phyloP scores from a whole-genome alignment of 495 filamentous ascomycete species.

The Penicillium egyptiacum region DNA sequence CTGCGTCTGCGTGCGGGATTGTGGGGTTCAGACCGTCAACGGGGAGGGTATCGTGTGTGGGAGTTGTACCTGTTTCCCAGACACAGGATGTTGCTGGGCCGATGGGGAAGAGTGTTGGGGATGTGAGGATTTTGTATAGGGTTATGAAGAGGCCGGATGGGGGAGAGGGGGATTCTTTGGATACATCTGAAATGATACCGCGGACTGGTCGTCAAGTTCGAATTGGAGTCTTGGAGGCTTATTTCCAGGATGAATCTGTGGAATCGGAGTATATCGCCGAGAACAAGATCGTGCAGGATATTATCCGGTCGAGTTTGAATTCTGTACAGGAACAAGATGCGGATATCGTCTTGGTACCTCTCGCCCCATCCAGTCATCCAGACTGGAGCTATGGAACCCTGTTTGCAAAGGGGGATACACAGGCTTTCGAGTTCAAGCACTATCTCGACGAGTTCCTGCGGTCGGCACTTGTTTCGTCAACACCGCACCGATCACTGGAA shows the following conservation, averaged over 20 bases:
- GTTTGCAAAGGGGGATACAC: slow-evolving; percentile 49
- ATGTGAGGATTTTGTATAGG: slow-evolving; percentile 54
- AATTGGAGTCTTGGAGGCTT: slow-evolving; percentile 46
- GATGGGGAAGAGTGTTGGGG: slow-evolving; percentile 54
- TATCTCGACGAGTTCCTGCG: slow-evolving; percentile 48
- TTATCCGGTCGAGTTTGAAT: slow-evolving; percentile 39
- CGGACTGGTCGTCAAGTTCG: slow-evolving; percentile 37
- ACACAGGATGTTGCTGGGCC: slow-evolving; percentile 64
- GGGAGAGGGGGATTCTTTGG: neutral
- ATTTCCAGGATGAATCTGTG: slow-evolving; percentile 39
- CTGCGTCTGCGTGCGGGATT: slow-evolving; percentile 60
- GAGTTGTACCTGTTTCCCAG: slow-evolving; percentile 60
- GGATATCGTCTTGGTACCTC: slow-evolving; percentile 22
- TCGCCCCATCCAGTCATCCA: slow-evolving; percentile 42
- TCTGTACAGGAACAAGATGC: slow-evolving; percentile 23
- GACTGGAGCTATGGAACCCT: slow-evolving; percentile 54
- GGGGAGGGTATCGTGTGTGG: slow-evolving; percentile 52
- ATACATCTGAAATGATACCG: slow-evolving; percentile 23
- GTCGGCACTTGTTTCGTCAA: slow-evolving; percentile 26
- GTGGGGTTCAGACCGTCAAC: slow-evolving; percentile 61
- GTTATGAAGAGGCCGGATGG: slow-evolving; percentile 48
- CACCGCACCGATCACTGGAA: slow-evolving; percentile 39
- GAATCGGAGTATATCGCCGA: slow-evolving; percentile 56
- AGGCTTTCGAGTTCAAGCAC: slow-evolving; percentile 57
- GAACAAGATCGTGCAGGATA: slow-evolving; percentile 52